Evolutionary conservation across 495 filamentous ascomycete species (phyloP).

Genomic region (Aspergillus homomorphus): DNA sequence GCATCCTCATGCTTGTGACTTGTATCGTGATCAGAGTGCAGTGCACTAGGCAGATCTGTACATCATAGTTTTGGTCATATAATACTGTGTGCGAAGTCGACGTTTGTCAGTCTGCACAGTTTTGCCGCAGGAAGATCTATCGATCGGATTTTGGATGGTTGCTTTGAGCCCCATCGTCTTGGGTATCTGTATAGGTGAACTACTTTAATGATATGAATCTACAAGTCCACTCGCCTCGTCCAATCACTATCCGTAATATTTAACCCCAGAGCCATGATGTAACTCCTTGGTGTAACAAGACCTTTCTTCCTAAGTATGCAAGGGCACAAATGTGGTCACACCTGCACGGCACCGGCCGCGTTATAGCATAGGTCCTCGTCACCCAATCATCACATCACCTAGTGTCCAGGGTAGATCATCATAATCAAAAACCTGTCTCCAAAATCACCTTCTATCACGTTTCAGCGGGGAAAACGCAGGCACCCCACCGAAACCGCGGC

Average conservation of each 20-base stretch:
- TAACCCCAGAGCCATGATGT: no score
- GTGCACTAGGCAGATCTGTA: conserved; percentile 20
- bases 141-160: not conserved
- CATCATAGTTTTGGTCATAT: conserved; percentile 2
- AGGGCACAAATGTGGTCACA: no score
- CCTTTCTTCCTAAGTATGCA: no score
- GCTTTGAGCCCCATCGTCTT: not conserved
- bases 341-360: no score
- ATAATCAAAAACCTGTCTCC: not conserved
- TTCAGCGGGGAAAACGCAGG: conserved; percentile 77
- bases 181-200: not conserved
- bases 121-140: no score
- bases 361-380: no score
- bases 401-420: no score
- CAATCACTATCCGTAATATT: no score
- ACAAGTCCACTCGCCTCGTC: not conserved
- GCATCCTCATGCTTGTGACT: conserved; percentile 55
- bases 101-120: conserved; percentile 1
- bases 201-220: not conserved
- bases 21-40: conserved; percentile 48
- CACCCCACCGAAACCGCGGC: conserved; percentile 33
- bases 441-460: conserved; percentile 63
- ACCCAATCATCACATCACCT: no score
- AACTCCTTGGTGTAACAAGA: no score
- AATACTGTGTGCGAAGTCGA: no score